Percentiles rank a stretch among this genome's conserved stretches.
Evolutionary conservation across 2,329 filamentous ascomycete species (phyloP).

Genomic region (Plectosphaerella sp.): DNA sequence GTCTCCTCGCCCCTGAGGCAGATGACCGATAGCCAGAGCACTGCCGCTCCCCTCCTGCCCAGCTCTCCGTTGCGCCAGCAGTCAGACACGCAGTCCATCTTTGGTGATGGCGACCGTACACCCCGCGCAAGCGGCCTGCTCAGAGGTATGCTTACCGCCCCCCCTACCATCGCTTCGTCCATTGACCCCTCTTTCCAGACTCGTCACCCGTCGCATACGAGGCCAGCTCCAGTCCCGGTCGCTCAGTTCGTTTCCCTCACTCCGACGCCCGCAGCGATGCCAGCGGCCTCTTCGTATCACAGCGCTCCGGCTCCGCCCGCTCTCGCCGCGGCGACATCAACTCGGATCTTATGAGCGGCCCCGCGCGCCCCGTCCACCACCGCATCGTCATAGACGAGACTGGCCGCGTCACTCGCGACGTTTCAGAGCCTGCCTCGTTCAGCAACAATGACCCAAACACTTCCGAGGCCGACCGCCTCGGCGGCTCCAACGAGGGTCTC

Average conservation of each 20-base stretch:
- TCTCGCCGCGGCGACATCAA: slow-evolving; percentile 82
- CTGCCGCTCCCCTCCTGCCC: slow-evolving; percentile 34
- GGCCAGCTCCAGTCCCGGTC: slow-evolving; percentile 82
- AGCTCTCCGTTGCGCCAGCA: slow-evolving; percentile 58
- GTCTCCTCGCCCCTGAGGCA: slow-evolving; percentile 53
- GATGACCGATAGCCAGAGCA: slow-evolving; percentile 54
- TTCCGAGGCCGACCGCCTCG: slow-evolving; percentile 85
- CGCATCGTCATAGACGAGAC: slow-evolving; percentile 56
- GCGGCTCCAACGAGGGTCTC: slow-evolving; percentile 73
- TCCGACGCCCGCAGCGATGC: slow-evolving; percentile 77
- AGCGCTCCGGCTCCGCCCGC: slow-evolving; percentile 52
- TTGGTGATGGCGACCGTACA: slow-evolving; percentile 57
- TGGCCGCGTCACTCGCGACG: slow-evolving; percentile 53
- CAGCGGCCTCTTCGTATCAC: slow-evolving; percentile 74
- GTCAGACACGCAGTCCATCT: slow-evolving; percentile 50
- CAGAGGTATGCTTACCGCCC: slow-evolving; percentile 49
- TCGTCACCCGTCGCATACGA: slow-evolving; percentile 92
- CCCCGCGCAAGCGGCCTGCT: slow-evolving; percentile 61
- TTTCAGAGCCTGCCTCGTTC: slow-evolving; percentile 57
- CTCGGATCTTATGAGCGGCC: slow-evolving; percentile 64
- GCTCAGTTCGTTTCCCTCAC: slow-evolving; percentile 52
- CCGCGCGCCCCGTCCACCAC: slow-evolving; percentile 41
- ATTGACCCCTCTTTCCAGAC: slow-evolving; percentile 44
- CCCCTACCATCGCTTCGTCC: background rate
- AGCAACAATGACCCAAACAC: slow-evolving; percentile 71